A percentile compares a stretch with the other conserved stretches of the same genome.
These are phyloP conservation scores for Infundibulicybe gibba DNA, from an alignment of 768 basidiomycete species.

Conservation along the genomic window DNA sequence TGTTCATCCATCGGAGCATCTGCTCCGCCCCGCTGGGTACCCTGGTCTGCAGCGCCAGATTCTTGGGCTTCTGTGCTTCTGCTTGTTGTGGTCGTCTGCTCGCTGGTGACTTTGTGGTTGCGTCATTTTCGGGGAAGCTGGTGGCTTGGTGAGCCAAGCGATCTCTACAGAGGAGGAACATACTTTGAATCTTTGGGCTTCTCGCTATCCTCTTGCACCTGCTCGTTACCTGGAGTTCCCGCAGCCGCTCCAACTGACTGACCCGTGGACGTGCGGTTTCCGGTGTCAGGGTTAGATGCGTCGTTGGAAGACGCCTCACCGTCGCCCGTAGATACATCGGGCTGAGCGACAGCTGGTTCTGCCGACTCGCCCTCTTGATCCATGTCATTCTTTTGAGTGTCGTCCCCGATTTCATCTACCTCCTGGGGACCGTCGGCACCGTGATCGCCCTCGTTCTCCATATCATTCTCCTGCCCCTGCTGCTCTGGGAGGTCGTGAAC, in stretches of 20 bases:
- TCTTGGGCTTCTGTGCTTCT: conserved; percentile 15
- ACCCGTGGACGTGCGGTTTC: conserved; percentile 25
- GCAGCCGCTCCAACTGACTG: conserved; percentile 22
- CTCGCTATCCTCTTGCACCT: conserved; percentile 23
- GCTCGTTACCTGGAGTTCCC: conserved; percentile 22
- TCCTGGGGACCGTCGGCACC: conserved; percentile 8
- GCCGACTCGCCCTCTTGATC: conserved; percentile 19
- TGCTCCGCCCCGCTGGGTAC: conserved; percentile 41
- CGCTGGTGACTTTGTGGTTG: conserved; percentile 13
- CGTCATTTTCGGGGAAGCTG: conserved; percentile 7
- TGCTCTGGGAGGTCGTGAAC: conserved; percentile 18
- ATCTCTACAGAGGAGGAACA: conserved; percentile 6
- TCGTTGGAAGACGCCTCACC: conserved; percentile 30
- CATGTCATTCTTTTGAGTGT: conserved; percentile 26
- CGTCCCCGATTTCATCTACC: conserved; percentile 10
- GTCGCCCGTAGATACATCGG: conserved; percentile 42
- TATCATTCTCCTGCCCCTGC: conserved; percentile 18
- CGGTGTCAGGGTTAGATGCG: conserved; percentile 18
- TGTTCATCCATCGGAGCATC: conserved; percentile 35
- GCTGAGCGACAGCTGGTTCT: conserved; percentile 33
- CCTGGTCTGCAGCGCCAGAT: conserved; percentile 33
- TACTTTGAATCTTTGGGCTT: conserved; percentile 27
- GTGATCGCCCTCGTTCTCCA: conserved; percentile 25
- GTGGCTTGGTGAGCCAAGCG: neutral
- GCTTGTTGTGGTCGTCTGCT: conserved; percentile 11